Base-by-base conservation (phyloP, 108 stramenopile genomes). In the Fistulifera pelliculosa region DNA sequence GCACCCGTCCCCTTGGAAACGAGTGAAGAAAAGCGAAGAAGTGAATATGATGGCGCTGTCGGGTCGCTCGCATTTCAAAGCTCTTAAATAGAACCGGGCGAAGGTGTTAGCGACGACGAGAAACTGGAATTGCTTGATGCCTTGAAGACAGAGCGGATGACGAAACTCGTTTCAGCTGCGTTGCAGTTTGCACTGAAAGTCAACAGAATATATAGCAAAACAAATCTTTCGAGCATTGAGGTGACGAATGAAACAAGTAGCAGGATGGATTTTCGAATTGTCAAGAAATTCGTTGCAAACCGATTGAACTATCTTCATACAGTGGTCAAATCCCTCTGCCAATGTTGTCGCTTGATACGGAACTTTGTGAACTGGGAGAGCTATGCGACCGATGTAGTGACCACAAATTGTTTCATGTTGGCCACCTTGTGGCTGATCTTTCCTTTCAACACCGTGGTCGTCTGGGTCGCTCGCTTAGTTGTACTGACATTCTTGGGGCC, bases 321-420 rank as follows among this genome's bases (percentile, higher is more conserved):
- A 6, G 17, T 58, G 21, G 26, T 66, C 1, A 39, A 56, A 47
- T 38, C 54, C 3, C 49, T 61, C 28, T 79, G 81, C 62, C 67
- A 70, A 41, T 50, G 54, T 19, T 47, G 73, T 8, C 68, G 85
- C n/a, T 26, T 79, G 6, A 27, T 73, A 1, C 68, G 66, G 52
- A 78, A 78, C 35, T 72, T 87, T 52, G 52, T 83, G 5, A 69
- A 74, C 54, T 87, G 81, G 81, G 67, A 78, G 51, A 66, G 68
- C 25, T 60, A 60, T 16, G 43, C 53, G 39, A 68, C 81, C 16
- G 68, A 76, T 53, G 62, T 56, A 49, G 43, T 83, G 47, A 55
- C 71, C 2, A 27, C 52, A 12, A 70, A 74, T 42, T 66, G 66
- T 10, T 1, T 80, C 11, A 35, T 87, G 13, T 40, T 69, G 41